phyloP scores from a whole-genome alignment of 2,329 filamentous ascomycete genomes.

The Cladosporium sp. region DNA sequence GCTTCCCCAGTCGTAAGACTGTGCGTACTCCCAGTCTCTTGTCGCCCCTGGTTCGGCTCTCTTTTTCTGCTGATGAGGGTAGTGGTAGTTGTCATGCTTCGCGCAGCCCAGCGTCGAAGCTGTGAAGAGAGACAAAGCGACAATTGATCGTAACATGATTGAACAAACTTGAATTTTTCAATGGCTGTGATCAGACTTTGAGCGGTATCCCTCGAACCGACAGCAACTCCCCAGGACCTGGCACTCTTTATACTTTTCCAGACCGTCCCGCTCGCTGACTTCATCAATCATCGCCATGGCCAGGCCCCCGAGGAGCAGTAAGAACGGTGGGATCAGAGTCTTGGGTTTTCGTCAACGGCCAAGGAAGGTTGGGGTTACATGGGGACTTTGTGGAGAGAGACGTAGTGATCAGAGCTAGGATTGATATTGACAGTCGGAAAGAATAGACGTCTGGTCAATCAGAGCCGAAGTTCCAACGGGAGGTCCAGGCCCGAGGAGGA shows the following conservation, averaged over 20 bases:
- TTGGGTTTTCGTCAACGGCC: constrained; percentile 7
- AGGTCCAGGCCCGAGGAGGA: no score
- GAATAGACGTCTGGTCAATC: neutral
- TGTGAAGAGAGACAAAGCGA: neutral
- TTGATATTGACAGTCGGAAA: neutral
- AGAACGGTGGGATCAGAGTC: neutral
- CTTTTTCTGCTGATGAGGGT: constrained; percentile 1
- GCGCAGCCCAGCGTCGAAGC: constrained; percentile 6
- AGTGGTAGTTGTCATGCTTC: constrained; percentile 10
- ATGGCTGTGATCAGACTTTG: no score
- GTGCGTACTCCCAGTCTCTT: constrained; percentile 20
- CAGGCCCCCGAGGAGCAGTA: neutral
- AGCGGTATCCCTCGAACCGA: neutral
- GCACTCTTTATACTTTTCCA: neutral
- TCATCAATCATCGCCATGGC: neutral
- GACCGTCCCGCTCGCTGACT: neutral
- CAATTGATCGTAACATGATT: constrained; percentile 7
- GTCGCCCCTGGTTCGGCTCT: neutral
- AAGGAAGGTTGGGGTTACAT: constrained; percentile 2
- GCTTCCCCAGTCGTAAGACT: constrained; percentile 21
- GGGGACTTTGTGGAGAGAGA: neutral
- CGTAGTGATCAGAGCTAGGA: constrained; percentile 5
- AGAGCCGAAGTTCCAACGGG: no score
- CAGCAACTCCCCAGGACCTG: no score
- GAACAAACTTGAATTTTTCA: neutral